Evolutionary conservation across 1,284 basidiomycete species (phyloP).

Genomic region (Coniophora puteana): DNA sequence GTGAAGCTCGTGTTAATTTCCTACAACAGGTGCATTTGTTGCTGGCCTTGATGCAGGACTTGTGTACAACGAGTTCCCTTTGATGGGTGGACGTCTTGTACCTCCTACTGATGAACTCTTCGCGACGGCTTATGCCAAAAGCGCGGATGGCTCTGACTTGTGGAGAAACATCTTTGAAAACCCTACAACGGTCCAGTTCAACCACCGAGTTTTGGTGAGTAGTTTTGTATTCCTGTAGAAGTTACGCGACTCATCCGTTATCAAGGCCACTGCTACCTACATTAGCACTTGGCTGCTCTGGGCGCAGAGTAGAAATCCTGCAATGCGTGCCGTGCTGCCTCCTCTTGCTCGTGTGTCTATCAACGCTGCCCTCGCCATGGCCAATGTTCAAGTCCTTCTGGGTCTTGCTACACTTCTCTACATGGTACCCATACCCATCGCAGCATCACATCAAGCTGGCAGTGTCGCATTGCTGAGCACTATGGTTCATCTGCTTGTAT

Average conservation of each 20-base stretch:
- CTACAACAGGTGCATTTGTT: conserved; percentile 83
- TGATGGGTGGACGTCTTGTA: conserved; percentile 88
- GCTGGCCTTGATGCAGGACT: conserved; percentile 97
- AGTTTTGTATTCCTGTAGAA: background rate
- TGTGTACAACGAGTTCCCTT: conserved; percentile 96
- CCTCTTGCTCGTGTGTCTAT: conserved; percentile 60
- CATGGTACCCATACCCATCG: conserved; percentile 90
- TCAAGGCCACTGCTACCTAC: conserved; percentile 84
- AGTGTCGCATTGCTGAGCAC: conserved; percentile 87
- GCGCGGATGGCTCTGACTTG: conserved; percentile 62
- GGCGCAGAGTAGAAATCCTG: conserved; percentile 47
- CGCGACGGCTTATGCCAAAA: conserved; percentile 70
- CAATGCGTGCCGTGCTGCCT: conserved; percentile 62
- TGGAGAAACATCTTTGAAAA: conserved; percentile 97
- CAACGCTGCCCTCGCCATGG: conserved; percentile 75
- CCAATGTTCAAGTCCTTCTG: conserved; percentile 82
- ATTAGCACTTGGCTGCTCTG: conserved; percentile 65
- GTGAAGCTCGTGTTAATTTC: conserved; percentile 7
- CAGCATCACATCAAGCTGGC: conserved; percentile 93
- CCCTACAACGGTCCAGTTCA: conserved; percentile 95
- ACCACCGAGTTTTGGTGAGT: conserved; percentile 88
- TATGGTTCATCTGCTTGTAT: conserved; percentile 74
- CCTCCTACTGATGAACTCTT: conserved; percentile 88
- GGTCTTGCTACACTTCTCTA: conserved; percentile 93
- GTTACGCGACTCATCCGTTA: conserved; percentile 5